Evolutionary conservation across 768 basidiomycete species (phyloP), one percentile per base, ranked within the genome.

Genomic region (Suillus plorans): DNA sequence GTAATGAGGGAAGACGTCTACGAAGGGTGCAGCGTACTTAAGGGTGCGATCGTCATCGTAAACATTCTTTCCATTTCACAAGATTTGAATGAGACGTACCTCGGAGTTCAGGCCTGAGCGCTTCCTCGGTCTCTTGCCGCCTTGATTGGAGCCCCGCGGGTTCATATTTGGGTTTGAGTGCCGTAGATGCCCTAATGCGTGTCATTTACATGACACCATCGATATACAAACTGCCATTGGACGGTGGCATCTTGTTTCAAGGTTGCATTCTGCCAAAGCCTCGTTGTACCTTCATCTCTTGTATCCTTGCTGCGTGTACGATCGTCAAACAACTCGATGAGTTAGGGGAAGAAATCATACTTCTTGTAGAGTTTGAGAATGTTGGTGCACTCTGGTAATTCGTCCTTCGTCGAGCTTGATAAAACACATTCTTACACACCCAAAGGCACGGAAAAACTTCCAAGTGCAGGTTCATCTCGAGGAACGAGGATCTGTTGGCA

Each of bases 81-180:
- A 12, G 64, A 71, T 50, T n/a, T n/a, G n/a, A 57, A 67, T 16
- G 52, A 45, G 3, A 18, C 72, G 2, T 86, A 84, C 67, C 83
- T 85, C 0, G 78, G 66, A 49, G 2, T 87, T 87, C 70, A 76
- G 80, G n/a, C 86, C 86, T 0, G 77, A 80, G 41, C 79, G 85
- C 4, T 77, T 79, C 69, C 74, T 85, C 14, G 61, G 44, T 5
- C 45, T 25, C 28, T 57, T 52, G 22, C 65, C 69, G 22, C 65
- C 69, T 0, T 63, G 69, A 28, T 62, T 64, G 64, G 65, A 69
- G 13, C 64, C 67, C 5, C 66, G 47, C 5, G 55, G 64, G 14
- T 9, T 70, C 31, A 39, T 63, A 10, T 70, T 70, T 59, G 70
- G 68, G 6, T 72, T 72, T 14, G 70, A 66, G n/a, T 50, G 70